A percentile compares a stretch with the other conserved stretches of the same genome.
These are phyloP conservation scores for Hyphopichia burtonii DNA, from an alignment of 1,139 yeast species.

Conservation along the genomic window DNA sequence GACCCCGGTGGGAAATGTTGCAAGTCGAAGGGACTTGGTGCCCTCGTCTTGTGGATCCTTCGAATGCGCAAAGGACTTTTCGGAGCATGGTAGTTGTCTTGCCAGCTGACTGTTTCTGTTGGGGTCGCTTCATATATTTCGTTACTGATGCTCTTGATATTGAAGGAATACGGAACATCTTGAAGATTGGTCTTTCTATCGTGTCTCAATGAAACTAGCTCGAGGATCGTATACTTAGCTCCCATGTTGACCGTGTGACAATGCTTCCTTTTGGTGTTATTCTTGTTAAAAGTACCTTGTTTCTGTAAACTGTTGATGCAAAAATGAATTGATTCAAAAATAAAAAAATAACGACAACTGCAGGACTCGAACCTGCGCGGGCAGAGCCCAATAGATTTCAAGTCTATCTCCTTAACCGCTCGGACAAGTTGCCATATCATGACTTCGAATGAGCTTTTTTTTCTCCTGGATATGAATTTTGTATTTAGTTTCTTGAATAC, in stretches of 20 bases:
- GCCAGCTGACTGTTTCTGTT: no score
- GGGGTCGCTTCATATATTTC: no score
- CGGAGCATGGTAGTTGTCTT: no score
- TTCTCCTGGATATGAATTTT: no score
- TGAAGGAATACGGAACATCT: neutral
- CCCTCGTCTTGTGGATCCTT: no score
- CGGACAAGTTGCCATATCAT: constrained; percentile 33
- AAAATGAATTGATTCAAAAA: no score
- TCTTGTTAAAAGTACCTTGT: neutral
- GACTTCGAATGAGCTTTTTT: neutral
- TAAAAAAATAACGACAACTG: constrained; percentile 29
- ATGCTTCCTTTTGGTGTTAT: no score
- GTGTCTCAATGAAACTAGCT: neutral
- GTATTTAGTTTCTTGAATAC: no score
- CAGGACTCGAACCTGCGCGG: constrained; percentile 44
- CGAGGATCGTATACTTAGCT: neutral
- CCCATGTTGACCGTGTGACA: no score
- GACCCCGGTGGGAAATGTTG: constrained; percentile 16
- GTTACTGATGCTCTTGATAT: no score
- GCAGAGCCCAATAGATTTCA: constrained; percentile 41
- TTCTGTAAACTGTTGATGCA: neutral
- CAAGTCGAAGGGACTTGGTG: no score
- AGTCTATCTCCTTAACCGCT: constrained; percentile 41
- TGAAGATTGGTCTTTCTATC: neutral
- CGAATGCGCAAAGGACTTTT: no score